Conservation (phyloP, 257 asterid species). For the Solanum piurae region DNA sequence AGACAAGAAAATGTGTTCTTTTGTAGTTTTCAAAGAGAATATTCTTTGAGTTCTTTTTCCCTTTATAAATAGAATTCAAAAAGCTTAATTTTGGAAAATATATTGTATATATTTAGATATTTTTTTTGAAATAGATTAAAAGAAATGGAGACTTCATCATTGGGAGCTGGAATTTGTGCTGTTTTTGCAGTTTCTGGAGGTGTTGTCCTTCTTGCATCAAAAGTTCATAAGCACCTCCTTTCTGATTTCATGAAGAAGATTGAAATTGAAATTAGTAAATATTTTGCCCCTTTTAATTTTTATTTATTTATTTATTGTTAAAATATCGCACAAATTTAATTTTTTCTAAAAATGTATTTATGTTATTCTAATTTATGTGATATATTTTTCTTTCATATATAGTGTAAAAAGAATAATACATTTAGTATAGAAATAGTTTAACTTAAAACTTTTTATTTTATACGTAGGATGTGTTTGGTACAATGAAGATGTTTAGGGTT, state of each 20-base stretch:
- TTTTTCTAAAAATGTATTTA: not conserved
- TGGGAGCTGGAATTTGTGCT: not conserved
- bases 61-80: not conserved
- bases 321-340: not conserved
- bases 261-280: not conserved
- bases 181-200: conserved; percentile 2
- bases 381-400: not conserved
- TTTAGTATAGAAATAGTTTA: not conserved
- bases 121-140: not conserved
- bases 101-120: not conserved
- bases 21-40: not conserved
- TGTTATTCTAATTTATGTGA: not conserved
- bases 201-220: not conserved
- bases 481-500: not conserved
- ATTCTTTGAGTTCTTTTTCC: not conserved
- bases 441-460: not conserved
- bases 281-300: not conserved
- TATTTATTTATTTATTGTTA: not conserved
- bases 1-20: not conserved
- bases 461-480: not conserved
- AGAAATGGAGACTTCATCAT: not conserved
- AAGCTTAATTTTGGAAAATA: not conserved
- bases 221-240: not conserved
- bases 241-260: conserved; percentile 1
- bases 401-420: not conserved